Evolutionary conservation across 2,329 filamentous ascomycete genomes (phyloP), one percentile per base, ranked within the genome.

Genomic region (Monilinia laxa): DNA sequence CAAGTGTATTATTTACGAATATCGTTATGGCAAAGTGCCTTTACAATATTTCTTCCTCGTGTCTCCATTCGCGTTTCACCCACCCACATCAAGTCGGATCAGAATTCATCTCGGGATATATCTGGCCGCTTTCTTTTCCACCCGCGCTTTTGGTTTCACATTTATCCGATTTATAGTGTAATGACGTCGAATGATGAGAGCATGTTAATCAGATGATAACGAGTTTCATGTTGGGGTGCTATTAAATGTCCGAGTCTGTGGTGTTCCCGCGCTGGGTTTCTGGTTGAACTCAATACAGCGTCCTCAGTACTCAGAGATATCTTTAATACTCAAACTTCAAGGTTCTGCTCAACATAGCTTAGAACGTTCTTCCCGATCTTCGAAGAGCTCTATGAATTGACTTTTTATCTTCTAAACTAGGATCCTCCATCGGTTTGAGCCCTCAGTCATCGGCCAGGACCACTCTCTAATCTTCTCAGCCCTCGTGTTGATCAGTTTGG

Each of bases 191-290:
- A 25, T 11, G 4, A 35, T 7, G 28, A 38, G 28, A 38, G 0
- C 20, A 7, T 38, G 7, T 51, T 51, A 38, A 60, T 60, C 57
- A 60, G 45, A 60, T 51, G 45, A 23, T 38, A 25, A 51, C 16
- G 31, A 23, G 57, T 51, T 60, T 51, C 57, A 60, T 51, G 42
- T 60, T 60, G 57, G 57, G 20, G 57, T 25, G 7, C 7, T 6
- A 23, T 38, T 38, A 49, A 60, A 60, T 51, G 57, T 60, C 57
- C 42, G 57, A 49, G 57, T 9, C 42, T 60, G 42, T 38, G 16
- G 42, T 60, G 57, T 16, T 51, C 28, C 42, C 42, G 20, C 28
- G 14, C 45, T 20, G 23, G 28, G 45, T 60, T 51, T 60, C 45
- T 49, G 20, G 25, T 49, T 51, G 28, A 51, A 60, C 42, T 60